These are phyloP conservation scores for Ophiosphaerella narmari DNA, from an alignment of 2,329 filamentous ascomycete species.

Conservation along the genomic window DNA sequence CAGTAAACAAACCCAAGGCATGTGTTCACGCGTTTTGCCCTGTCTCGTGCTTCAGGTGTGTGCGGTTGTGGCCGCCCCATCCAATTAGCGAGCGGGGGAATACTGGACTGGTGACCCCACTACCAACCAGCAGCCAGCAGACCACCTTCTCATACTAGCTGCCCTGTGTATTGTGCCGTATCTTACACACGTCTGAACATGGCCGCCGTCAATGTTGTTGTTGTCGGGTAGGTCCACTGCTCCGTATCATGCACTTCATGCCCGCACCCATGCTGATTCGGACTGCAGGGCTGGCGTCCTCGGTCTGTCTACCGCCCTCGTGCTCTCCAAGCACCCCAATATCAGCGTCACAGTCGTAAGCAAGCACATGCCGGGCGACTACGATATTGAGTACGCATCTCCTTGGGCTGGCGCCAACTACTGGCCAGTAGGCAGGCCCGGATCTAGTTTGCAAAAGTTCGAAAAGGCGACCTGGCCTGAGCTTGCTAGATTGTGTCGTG, in stretches of 20 bases:
- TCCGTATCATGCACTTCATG: neutral
- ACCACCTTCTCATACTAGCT: neutral
- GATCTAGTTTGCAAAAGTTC: constrained; percentile 45
- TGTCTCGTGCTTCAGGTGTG: constrained; percentile 15
- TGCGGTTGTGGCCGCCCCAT: constrained; percentile 6
- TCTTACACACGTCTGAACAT: constrained; percentile 11
- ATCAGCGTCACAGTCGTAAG: constrained; percentile 72
- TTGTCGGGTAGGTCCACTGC: constrained; percentile 51
- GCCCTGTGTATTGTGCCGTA: constrained; percentile 5
- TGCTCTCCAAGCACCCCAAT: constrained; percentile 60
- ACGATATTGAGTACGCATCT: constrained; percentile 87
- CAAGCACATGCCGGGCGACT: constrained; percentile 93
- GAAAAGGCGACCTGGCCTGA: constrained; percentile 54
- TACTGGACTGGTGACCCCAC: constrained; percentile 16
- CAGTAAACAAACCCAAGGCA: constrained; percentile 22
- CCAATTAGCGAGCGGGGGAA: constrained; percentile 22
- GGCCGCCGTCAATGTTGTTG: constrained; percentile 47
- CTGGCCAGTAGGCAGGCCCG: constrained; percentile 59
- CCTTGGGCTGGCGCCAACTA: constrained; percentile 87
- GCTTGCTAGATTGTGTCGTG: constrained; percentile 52
- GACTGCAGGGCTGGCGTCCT: constrained; percentile 64
- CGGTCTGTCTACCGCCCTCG: constrained; percentile 67
- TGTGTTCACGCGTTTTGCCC: constrained; percentile 30
- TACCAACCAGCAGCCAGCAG: constrained; percentile 6
- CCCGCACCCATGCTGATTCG: constrained; percentile 10